These are phyloP conservation scores for Raphanus hybrid DNA, from an alignment of 441 rosid genomes.

Conservation along the genomic window DNA sequence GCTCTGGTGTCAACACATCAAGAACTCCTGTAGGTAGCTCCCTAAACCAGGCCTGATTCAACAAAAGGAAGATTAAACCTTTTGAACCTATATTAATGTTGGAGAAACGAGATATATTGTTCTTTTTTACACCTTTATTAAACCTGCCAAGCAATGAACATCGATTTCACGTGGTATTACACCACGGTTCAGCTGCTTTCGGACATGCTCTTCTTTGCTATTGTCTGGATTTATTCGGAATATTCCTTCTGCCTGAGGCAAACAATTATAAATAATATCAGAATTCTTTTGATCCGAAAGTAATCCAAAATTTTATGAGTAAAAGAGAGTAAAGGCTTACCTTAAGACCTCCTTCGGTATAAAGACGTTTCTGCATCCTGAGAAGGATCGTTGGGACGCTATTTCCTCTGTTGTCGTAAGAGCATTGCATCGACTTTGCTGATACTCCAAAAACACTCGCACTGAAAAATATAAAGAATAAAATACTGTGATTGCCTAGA, in stretches of 20 bases:
- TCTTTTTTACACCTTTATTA: constrained; percentile 48
- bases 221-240: constrained; percentile 60
- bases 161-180: constrained; percentile 54
- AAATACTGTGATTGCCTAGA: no score
- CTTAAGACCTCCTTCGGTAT: constrained; percentile 80
- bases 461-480: constrained; percentile 40
- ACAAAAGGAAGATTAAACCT: neutral
- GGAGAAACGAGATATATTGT: neutral
- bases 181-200: constrained; percentile 53
- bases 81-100: neutral
- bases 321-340: constrained; percentile 42
- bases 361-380: constrained; percentile 83
- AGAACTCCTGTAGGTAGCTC: constrained; percentile 78
- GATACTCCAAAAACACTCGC: constrained; percentile 91
- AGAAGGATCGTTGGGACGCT: constrained; percentile 93
- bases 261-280: constrained; percentile 25
- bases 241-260: constrained; percentile 57
- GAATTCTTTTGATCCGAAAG: neutral
- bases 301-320: neutral
- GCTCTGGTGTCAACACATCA: constrained; percentile 69
- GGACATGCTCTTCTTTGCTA: constrained; percentile 52
- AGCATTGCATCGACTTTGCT: constrained; percentile 90
- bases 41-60: constrained; percentile 70
- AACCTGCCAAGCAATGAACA: constrained; percentile 61
- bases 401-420: constrained; percentile 80